Evolutionary conservation across 371 early-diverging fungal genomes (phyloP), one percentile per base, ranked within the genome.

Genomic region (Mucor indicus): DNA sequence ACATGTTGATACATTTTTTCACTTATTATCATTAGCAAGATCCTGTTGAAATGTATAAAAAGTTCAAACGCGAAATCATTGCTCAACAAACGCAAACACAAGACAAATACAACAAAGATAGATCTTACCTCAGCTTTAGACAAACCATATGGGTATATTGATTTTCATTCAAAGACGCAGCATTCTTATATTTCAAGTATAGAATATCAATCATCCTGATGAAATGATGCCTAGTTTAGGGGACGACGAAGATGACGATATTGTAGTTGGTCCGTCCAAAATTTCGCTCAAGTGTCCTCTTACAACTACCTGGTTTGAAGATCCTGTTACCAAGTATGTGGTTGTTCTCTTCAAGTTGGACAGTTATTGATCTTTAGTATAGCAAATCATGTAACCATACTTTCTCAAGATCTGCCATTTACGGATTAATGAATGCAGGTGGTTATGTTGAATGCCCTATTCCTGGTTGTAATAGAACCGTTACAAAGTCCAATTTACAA

Each of bases 221-320:
- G 62, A 62, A 37, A 38, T 20, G 3, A 68, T 73, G 67, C 67
- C 69, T 20, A 20, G 46, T 8, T 49, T 56, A 39, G 30, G 16
- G 16, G 33, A 35, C 9, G 43, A 52, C 2, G 57, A 55, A 9
- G 67, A 67, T 32, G 64, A 64, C 31, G 73, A 73, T 48, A 53
- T 73, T 41, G 55, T 69, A 3, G 48, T 73, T 30, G 62, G 64
- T 1, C 42, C 57, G 13, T 52, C 67, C 0, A 66, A 60, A 38
- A 46, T 58, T 22, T 66, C 69, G 17, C 48, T 73, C 10, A 60
- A 50, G 48, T 73, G 73, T 36, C 73, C 73, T n/a, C 11, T 73
- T 13, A 69, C 73, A 11, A 62, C 58, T 1, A 45, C 51, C 9
- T 64, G 62, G 57, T 53, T 68, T 22, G 62, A 62, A 20, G 37